Evolutionary conservation across 1,284 basidiomycete genomes (phyloP), one percentile per base, ranked within the genome.

Genomic region (Cryptococcus depauperatus): DNA sequence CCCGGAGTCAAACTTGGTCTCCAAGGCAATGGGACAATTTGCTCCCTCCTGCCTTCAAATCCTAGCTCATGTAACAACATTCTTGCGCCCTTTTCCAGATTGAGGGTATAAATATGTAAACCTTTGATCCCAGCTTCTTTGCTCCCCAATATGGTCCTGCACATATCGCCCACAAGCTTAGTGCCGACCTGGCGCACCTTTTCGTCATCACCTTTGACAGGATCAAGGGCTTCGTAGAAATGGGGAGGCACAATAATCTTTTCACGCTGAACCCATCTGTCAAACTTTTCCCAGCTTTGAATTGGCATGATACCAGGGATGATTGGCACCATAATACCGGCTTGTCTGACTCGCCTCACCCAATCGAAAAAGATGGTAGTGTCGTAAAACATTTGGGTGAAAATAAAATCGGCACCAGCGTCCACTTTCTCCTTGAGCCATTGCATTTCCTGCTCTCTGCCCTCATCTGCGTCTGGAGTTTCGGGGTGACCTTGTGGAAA

Each of bases 331-430:
- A 81, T 88, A 69, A 98, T 95, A 7, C 93, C 89, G 6, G 83
- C 84, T 9, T 75, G 82, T 47, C 89, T 79, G 26, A 91, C 82
- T 33, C 80, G 77, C 57, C 81, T 82, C 49, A 90, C 86, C 91
- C 90, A 96, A 42, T 75, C 67, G 43, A 90, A 73, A 70, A 93
- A 93, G 41, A 80, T 77, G 51, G 89, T 82, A 28, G 85, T 82
- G 59, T 97, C 92, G 73, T 98, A 99, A 71, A 99, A 99, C 44
- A 98, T 77, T 64, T 99, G 95, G 0, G 95, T 97, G 51, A 98
- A 78, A 56, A 99, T 88, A 68, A 92, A 96, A 54, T 95, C 84
- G 1, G 92, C 91, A 4, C 95, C 95, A 0, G 89, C 90, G 52
- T 96, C 86, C 25, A 97, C 82, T 71, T 98, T 98, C 35, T 78